phyloP scores from a whole-genome alignment of 495 filamentous ascomycete species.

The Parachaetomium inaequale region DNA sequence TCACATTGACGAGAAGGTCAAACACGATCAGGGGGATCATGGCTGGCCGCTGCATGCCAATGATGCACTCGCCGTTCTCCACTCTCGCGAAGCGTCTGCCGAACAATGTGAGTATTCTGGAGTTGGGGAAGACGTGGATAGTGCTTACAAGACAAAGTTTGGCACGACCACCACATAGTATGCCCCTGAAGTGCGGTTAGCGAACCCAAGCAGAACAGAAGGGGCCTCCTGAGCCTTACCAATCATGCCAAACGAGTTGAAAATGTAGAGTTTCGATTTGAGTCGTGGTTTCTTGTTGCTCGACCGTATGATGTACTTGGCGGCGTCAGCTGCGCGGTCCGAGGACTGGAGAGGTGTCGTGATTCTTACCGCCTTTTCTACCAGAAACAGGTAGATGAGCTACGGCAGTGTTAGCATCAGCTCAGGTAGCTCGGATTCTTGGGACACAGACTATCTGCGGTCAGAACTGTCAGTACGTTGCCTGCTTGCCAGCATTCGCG shows the following conservation, averaged over 20 bases:
- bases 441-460: constrained; percentile 39
- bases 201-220: neutral
- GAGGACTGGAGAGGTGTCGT: neutral
- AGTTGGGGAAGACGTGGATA: neutral
- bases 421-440: neutral
- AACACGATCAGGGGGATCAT: constrained; percentile 52
- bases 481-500: neutral
- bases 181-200: constrained; percentile 35
- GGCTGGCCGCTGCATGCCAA: constrained; percentile 49
- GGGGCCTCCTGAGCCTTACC: constrained; percentile 27
- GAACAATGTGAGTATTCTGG: constrained; percentile 4
- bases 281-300: constrained; percentile 40
- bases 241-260: constrained; percentile 53
- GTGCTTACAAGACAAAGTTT: constrained; percentile 50
- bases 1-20: constrained; percentile 48
- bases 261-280: constrained; percentile 48
- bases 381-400: constrained; percentile 53
- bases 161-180: constrained; percentile 46
- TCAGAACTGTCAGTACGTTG: constrained; percentile 7
- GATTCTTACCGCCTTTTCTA: constrained; percentile 49
- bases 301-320: constrained; percentile 47
- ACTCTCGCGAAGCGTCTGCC: constrained; percentile 46
- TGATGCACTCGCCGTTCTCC: constrained; percentile 47
- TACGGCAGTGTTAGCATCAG: constrained; percentile 19
- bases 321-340: neutral